Base-by-base conservation (phyloP, 768 basidiomycete species). In the Leccinum broughii region DNA sequence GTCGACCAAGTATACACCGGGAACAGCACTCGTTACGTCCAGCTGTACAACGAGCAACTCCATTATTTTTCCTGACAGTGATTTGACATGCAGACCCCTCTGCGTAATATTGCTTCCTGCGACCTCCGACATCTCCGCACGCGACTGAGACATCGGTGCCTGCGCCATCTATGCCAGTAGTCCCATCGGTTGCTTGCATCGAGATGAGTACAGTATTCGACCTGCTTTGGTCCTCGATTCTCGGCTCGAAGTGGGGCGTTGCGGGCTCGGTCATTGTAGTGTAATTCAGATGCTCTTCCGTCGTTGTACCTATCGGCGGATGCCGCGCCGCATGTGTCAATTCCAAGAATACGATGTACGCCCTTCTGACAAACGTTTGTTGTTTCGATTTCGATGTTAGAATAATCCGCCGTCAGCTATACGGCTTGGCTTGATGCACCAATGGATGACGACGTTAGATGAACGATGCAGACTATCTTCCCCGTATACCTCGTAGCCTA, bases 131-230 rank as follows among this genome's bases (percentile, higher is more conserved):
- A 24, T 17, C 32, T 24, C 41, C 41, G 39, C 56, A 51, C 55
- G 46, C 30, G 56, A 37, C 49, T 58, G 59, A 68, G 55, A 65
- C 58, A 68, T 41, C 22, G 55, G 53, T 53, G 46, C 62, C 56
- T 57, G 41, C 10, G 13, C 20, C 20, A 20, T 50, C 26, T 49
- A 56, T 54, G 49, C 49, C 22, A 54, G 32, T 14, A 20, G 20
- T 14, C 13, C n/a, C 34, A 34, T 35, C 15, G 44, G 34, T 49
- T 26, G 3, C 44, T 37, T 26, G 26, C 30, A 26, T 24, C 35
- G 50, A 51, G 39, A 54, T 34, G n/a, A 30, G 28, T 11, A 15
- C 34, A 39, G 34, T 32, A 30, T 55, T 35, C 4, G 53, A 26
- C 34, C 9, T 35, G 26, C 26, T 20, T 7, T 26, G 41, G 24